These are phyloP conservation scores for Chlamydomonas eustigma DNA, from an alignment of 139 green algal species.

Conservation along the genomic window DNA sequence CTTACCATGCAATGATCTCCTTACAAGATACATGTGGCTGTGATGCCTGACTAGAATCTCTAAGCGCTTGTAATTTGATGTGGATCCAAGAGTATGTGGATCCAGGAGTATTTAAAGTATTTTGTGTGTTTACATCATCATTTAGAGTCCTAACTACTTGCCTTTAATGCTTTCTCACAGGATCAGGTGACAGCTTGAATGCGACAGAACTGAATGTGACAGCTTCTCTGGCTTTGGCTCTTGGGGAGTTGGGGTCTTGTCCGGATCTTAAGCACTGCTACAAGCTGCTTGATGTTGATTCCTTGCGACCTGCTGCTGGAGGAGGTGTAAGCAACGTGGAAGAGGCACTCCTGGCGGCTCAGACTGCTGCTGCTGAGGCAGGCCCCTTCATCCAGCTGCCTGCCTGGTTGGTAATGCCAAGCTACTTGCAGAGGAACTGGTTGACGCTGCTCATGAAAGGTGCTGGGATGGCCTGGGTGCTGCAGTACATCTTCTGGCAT, in stretches of 20 bases:
- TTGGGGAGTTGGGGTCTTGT: not conserved
- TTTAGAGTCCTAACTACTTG: not conserved
- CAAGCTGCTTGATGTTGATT: not conserved
- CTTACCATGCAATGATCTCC: no score
- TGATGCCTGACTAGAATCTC: no score
- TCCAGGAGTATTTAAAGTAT: no score
- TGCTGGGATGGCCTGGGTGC: slow-evolving; percentile 16
- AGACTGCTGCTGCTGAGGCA: not conserved
- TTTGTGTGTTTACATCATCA: no score
- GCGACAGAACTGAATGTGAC: not conserved
- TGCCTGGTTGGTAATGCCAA: slow-evolving; percentile 29
- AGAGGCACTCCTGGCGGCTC: not conserved
- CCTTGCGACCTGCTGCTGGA: no score
- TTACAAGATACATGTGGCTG: no score
- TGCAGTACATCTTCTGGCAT: slow-evolving; percentile 65
- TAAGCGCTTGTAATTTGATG: no score
- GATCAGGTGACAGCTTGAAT: no score
- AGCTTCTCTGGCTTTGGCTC: not conserved
- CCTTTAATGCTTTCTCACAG: not conserved
- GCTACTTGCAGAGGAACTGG: slow-evolving; percentile 64
- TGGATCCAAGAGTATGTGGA: no score
- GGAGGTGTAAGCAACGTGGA: not conserved
- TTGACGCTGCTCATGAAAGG: slow-evolving; percentile 46
- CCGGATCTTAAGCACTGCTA: not conserved
- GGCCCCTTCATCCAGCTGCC: slow-evolving; percentile 32